Evolutionary conservation across 1,139 yeast species (phyloP), one percentile per base, ranked within the genome.

Genomic region (Lodderomyces pseudojiufengensis): DNA sequence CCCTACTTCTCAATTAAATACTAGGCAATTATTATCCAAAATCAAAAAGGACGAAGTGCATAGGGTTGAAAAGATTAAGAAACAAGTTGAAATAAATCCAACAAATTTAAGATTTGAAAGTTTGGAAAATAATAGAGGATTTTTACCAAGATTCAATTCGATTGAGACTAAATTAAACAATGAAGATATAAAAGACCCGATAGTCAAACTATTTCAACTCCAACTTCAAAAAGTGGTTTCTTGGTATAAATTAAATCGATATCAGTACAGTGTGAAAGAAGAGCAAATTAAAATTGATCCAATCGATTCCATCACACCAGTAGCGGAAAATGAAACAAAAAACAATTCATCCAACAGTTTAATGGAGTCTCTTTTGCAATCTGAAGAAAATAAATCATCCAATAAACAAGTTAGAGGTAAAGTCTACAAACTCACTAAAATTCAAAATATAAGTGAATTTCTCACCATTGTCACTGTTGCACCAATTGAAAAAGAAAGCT

Each of bases 221-320:
- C 5, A 15, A 10, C 18, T 28, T 6, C 4, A 9, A 18, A 4
- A 20, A n/a, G 15, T 28, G 6, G 22, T 28, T 10, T 18, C 15
- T 5, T 28, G 31, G 31, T 28, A 14, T 12, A 28, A 28, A 12
- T n/a, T 28, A 8, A 13, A 28, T 23, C n/a, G 14, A 10, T 28
- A 28, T 15, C 31, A 28, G 23, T 28, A 28, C 10, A 12, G 6
- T 6, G 22, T 28, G 5, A 10, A n/a, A 18, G 20, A 18, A 7
- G 20, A 18, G 30, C 16, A n/a, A 8, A n/a, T 8, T 7, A 27
- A 14, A 13, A 8, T 13, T 21, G 15, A 9, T 9, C 21, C 8
- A 14, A 12, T 6, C 7, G 15, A 6, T 13, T 8, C n/a, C n/a
- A n/a, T n/a, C n/a, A n/a, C n/a, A n/a, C n/a, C n/a, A n/a, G n/a